phyloP scores from a whole-genome alignment of 148 eudicot genomes.

The Rheum nobile region DNA sequence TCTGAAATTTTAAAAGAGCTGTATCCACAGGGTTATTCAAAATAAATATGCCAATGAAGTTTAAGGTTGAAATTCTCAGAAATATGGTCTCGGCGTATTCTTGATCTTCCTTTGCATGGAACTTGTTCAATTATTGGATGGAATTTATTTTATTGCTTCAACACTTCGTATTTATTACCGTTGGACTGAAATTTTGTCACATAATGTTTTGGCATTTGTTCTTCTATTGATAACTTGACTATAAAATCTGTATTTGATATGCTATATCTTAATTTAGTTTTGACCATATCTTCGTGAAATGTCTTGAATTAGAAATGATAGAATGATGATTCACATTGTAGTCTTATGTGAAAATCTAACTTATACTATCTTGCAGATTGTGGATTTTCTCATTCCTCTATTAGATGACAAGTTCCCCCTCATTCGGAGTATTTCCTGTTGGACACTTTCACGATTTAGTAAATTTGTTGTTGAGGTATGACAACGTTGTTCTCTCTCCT shows the following conservation, averaged over 20 bases:
- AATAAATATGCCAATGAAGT: background rate
- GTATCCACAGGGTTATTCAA: background rate
- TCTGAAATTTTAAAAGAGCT: background rate
- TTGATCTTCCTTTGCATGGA: background rate
- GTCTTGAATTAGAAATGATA: background rate
- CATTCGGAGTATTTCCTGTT: conserved; percentile 91
- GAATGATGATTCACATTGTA: background rate
- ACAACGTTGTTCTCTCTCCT: background rate
- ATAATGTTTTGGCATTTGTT: background rate
- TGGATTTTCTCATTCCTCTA: conserved; percentile 70
- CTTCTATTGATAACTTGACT: background rate
- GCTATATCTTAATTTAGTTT: background rate
- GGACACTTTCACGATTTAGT: conserved; percentile 97
- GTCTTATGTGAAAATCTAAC: background rate
- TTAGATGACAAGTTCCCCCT: conserved; percentile 94
- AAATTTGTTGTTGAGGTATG: conserved; percentile 83
- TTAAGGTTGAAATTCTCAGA: background rate
- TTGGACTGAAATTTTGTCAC: background rate
- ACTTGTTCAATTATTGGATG: background rate
- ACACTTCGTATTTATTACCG: background rate
- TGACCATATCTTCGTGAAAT: background rate
- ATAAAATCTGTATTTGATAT: background rate
- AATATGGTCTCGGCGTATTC: background rate
- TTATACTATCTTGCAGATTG: conserved; percentile 39
- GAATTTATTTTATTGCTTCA: background rate